Base-by-base conservation (phyloP, 2,329 filamentous ascomycete species). In the Paecilomyces niveus region DNA sequence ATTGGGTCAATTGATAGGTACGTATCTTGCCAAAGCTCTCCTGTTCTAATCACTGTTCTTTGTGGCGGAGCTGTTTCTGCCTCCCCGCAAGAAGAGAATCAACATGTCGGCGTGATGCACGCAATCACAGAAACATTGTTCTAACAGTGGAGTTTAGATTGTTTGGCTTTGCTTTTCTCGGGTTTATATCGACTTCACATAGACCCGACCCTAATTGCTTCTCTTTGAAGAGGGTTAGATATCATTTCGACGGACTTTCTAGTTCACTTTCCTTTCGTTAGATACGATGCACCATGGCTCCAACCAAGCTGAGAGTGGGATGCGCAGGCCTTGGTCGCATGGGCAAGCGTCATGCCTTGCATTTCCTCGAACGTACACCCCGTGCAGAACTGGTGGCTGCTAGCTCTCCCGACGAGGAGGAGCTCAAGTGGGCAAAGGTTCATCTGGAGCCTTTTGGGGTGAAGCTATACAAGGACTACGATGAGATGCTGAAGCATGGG, bases 401-500 rank as follows among this genome's bases (percentile, higher is more conserved):
- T 9, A 76, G 71, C 63, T 72, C 71, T 9, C 72, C 72, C 5
- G 72, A 72, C 18, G 56, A 65, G 8, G 64, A 62, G 3, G 74
- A 76, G 59, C 62, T 74, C 1, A 54, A 72, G 8, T 81, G 78
- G 78, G 80, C 78, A 2, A 70, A 72, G 53, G 64, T 72, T 58
- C 68, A 78, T 59, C 75, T 81, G 11, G 76, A 74, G 58, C 77
- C 76, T 10, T 77, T 70, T 60, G 78, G 76, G 11, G 75, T 80
- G 53, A 76, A 68, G 57, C 63, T 80, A 24, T 82, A 81, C 70
- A 69, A 61, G 49, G 69, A 80, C 66, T 82, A 75, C 61, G 76
- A 80, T 53, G 73, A 78, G 62, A 79, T 82, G 79, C 72, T 82
- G 45, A 71, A 74, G 65, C 78, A 81, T 60, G 68, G 72, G 45